Percentiles rank a stretch among this genome's conserved stretches.
These are phyloP conservation scores for Talaromyces liani DNA, from an alignment of 495 filamentous ascomycete genomes.

Conservation along the genomic window DNA sequence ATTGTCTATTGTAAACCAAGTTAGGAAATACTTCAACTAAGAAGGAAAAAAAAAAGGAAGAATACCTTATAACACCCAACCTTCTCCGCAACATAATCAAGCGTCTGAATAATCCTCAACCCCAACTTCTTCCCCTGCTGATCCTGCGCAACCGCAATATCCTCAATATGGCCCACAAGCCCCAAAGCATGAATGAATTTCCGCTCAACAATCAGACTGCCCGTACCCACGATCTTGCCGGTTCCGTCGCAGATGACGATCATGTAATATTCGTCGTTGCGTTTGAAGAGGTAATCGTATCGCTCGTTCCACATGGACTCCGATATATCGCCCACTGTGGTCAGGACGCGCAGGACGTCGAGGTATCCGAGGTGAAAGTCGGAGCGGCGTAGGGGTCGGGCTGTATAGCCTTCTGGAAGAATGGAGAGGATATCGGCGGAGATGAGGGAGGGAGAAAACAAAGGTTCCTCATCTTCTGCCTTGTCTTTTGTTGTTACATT, in stretches of 20 bases:
- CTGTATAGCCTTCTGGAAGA: slow-evolving; percentile 72
- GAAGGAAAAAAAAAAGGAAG: slow-evolving; percentile 2
- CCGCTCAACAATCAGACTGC: slow-evolving; percentile 70
- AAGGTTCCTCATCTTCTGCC: slow-evolving; percentile 47
- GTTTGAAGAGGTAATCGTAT: slow-evolving; percentile 75
- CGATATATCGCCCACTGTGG: slow-evolving; percentile 82
- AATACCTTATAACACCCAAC: slow-evolving; percentile 85
- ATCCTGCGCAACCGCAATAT: slow-evolving; percentile 88
- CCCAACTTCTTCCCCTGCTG: slow-evolving; percentile 97
- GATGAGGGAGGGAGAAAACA: slow-evolving; percentile 74
- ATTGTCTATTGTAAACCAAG: slow-evolving; percentile 41
- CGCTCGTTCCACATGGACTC: slow-evolving; percentile 67
- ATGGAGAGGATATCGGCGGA: slow-evolving; percentile 61
- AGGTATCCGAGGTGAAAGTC: slow-evolving; percentile 76
- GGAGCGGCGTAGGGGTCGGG: slow-evolving; percentile 69
- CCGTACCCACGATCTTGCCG: slow-evolving; percentile 72
- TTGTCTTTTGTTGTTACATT: slow-evolving; percentile 31
- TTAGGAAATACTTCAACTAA: background rate
- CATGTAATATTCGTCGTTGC: slow-evolving; percentile 77
- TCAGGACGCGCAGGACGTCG: slow-evolving; percentile 84
- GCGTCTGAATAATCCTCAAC: slow-evolving; percentile 83
- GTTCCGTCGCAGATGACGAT: slow-evolving; percentile 71
- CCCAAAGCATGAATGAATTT: slow-evolving; percentile 45
- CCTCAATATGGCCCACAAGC: slow-evolving; percentile 92
- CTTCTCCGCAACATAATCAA: slow-evolving; percentile 78